These are phyloP conservation scores for Linum lewisii DNA, from an alignment of 345 rosid genomes.

Conservation along the genomic window DNA sequence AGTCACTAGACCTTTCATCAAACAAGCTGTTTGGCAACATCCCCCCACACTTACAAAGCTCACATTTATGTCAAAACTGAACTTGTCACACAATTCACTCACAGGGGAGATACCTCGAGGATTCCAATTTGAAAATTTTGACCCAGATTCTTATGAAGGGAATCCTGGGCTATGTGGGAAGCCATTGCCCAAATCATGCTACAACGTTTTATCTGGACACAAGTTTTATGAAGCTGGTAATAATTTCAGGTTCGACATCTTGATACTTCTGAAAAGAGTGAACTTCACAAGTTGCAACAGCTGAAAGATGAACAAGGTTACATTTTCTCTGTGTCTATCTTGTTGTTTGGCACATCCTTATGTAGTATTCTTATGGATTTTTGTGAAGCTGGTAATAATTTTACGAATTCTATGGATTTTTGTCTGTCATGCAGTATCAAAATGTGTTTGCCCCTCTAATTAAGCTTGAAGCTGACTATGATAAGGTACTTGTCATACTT, in stretches of 20 bases:
- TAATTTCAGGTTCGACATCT: slow-evolving; percentile 84
- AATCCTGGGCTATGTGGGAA: slow-evolving; percentile 21
- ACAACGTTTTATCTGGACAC: not conserved
- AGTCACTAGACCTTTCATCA: too few relatives aligned
- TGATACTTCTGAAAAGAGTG: slow-evolving; percentile 98
- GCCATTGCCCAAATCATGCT: not conserved
- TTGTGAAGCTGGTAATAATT: too few relatives aligned
- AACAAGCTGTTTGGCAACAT: too few relatives aligned
- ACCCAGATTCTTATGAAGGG: slow-evolving; percentile 6
- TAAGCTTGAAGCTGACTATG: slow-evolving; percentile 99
- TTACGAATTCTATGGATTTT: too few relatives aligned
- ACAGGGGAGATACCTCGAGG: slow-evolving; percentile 17
- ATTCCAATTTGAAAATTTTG: slow-evolving; percentile 15
- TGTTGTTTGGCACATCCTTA: too few relatives aligned
- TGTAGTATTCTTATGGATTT: not conserved
- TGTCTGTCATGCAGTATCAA: slow-evolving; percentile 74
- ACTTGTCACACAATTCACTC: slow-evolving; percentile 21
- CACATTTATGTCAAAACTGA: too few relatives aligned
- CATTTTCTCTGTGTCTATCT: not conserved
- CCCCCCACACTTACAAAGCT: too few relatives aligned
- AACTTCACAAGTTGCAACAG: slow-evolving; percentile 95
- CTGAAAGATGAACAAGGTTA: slow-evolving; percentile 99
- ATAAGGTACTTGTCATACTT: slow-evolving; percentile 48
- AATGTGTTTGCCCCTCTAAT: slow-evolving; percentile 98
- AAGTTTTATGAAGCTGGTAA: slow-evolving; percentile 6